phyloP scores from a whole-genome alignment of 257 asterid genomes.

The Penstemon davidsonii region DNA sequence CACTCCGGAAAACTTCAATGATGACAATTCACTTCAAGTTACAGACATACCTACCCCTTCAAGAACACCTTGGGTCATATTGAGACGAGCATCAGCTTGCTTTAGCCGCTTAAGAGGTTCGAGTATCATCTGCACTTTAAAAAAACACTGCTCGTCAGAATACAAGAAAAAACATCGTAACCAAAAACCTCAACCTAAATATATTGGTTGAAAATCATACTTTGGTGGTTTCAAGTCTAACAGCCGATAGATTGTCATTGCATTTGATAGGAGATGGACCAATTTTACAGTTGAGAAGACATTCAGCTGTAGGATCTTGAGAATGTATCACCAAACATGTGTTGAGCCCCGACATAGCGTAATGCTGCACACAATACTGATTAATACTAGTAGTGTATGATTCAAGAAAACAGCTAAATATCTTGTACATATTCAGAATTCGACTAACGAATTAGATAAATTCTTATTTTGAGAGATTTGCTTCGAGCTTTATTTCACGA shows the following conservation, averaged over 20 bases:
- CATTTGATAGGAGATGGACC: conserved; percentile 65
- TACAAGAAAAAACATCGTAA: conserved; percentile 23
- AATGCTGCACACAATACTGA: conserved; percentile 55
- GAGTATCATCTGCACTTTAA: conserved; percentile 73
- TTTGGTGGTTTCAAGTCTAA: conserved; percentile 88
- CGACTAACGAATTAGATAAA: neutral
- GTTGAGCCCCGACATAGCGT: conserved; percentile 77
- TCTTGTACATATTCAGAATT: too few species aligned
- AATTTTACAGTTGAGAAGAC: conserved; percentile 75
- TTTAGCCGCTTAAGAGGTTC: conserved; percentile 83
- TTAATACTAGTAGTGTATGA: too few species aligned
- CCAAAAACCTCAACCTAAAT: conserved; percentile 15
- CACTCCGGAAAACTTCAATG: too few species aligned
- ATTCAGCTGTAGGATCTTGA: conserved; percentile 85
- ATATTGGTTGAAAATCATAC: conserved; percentile 30
- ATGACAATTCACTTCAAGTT: neutral
- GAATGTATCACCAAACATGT: conserved; percentile 87
- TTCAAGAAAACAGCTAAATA: too few species aligned
- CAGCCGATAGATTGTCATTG: conserved; percentile 65
- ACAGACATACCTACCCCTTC: conserved; percentile 89
- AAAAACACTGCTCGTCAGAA: conserved; percentile 24
- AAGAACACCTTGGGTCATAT: conserved; percentile 94
- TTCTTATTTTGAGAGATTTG: neutral
- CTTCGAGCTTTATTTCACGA: neutral
- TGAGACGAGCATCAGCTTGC: conserved; percentile 86